Evolutionary conservation across 2,329 filamentous ascomycete genomes (phyloP).

Genomic region (Alternaria rosae): DNA sequence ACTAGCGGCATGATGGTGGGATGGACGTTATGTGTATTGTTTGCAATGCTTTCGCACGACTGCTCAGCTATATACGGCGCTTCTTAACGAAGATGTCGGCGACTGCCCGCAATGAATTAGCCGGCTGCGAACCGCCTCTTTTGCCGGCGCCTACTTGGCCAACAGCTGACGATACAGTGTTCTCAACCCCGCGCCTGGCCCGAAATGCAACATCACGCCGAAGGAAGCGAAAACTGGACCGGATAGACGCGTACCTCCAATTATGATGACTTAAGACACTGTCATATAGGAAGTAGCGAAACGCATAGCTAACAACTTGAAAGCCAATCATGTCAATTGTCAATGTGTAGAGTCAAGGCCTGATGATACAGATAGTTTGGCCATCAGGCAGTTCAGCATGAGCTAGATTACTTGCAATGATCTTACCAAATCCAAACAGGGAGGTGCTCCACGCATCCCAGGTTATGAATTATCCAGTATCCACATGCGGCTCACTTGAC

Average conservation of each 20-base stretch:
- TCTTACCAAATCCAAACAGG: neutral
- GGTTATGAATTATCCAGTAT: neutral
- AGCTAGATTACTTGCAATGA: neutral
- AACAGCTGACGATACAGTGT: neutral
- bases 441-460: neutral
- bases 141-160: slow-evolving; percentile 18
- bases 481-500: slow-evolving; percentile 2
- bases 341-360: neutral
- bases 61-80: neutral
- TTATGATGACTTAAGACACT: neutral
- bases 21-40: neutral
- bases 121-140: slow-evolving; percentile 11
- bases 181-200: slow-evolving; percentile 1
- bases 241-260: neutral
- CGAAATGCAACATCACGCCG: neutral
- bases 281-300: neutral
- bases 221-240: slow-evolving; percentile 1
- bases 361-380: neutral
- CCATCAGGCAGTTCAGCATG: neutral
- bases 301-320: neutral
- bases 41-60: neutral
- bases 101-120: slow-evolving; percentile 9
- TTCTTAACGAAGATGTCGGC: neutral
- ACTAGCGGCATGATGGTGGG: slow-evolving; percentile 41
- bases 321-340: neutral